These are phyloP conservation scores for Gossypium thurberi DNA, from an alignment of 345 rosid genomes.

Conservation along the genomic window DNA sequence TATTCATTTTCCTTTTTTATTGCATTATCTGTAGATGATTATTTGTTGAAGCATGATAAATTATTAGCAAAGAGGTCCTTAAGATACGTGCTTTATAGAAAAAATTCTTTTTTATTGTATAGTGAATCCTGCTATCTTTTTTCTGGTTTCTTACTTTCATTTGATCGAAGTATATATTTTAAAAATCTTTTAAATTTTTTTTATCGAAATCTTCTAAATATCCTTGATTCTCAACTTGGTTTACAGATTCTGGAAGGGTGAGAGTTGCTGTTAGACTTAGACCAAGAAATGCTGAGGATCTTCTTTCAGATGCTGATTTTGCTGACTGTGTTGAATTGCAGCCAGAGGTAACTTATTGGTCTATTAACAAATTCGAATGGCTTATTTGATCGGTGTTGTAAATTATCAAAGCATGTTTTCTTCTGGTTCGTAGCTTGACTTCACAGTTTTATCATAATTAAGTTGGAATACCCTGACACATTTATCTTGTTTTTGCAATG, in stretches of 20 bases:
- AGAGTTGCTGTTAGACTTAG: conserved; percentile 84
- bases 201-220: not conserved
- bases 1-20: not conserved
- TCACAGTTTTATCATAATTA: not conserved
- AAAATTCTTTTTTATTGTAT: not conserved
- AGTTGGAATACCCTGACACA: not conserved
- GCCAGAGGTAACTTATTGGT: conserved; percentile 53
- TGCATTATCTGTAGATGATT: not conserved
- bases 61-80: not conserved
- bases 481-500: not conserved
- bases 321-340: conserved; percentile 77
- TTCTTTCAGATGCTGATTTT: conserved; percentile 66
- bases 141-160: not conserved
- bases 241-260: conserved; percentile 72
- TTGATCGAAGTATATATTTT: not conserved
- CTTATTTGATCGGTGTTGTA: not conserved
- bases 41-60: not conserved
- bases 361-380: not conserved
- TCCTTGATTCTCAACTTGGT: not conserved
- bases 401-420: not conserved
- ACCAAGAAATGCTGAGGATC: conserved; percentile 70
- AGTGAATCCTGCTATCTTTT: not conserved
- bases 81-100: not conserved
- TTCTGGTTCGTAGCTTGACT: not conserved
- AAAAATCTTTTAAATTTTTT: too few species aligned